These are phyloP conservation scores for Mytilinidion resinicola DNA, from an alignment of 495 filamentous ascomycete species.

Conservation along the genomic window DNA sequence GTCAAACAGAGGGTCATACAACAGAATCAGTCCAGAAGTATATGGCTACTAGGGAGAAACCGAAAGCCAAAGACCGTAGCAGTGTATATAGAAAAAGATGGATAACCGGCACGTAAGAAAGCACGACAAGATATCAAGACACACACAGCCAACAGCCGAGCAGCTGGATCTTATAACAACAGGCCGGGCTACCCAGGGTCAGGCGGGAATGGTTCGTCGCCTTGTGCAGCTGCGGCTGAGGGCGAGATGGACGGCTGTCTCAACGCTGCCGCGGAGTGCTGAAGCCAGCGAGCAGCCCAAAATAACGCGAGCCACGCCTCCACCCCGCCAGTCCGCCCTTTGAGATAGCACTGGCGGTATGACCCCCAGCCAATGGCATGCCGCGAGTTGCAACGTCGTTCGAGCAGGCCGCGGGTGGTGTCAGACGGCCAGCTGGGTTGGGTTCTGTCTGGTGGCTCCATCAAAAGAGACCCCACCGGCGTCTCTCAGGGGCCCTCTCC, in stretches of 20 bases:
- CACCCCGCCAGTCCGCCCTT: neutral
- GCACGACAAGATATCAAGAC: no score
- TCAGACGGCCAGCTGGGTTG: neutral
- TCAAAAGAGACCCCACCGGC: neutral
- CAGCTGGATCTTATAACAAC: neutral
- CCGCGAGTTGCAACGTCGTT: neutral
- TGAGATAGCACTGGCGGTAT: no score
- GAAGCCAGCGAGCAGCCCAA: neutral
- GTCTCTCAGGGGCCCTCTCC: no score
- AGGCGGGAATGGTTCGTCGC: neutral
- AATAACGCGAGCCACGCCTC: neutral
- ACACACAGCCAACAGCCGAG: neutral
- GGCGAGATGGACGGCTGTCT: neutral
- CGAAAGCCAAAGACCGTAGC: no score
- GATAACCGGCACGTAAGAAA: no score
- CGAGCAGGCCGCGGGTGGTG: neutral
- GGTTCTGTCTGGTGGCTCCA: neutral
- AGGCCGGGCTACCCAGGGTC: neutral
- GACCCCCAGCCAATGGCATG: no score
- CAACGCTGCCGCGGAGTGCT: neutral
- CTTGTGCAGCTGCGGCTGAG: constrained; percentile 6
- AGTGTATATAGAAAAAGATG: no score
- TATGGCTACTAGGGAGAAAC: no score
- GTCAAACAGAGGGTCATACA: no score
- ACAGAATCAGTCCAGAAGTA: no score